Base-by-base conservation (phyloP, 23 red algal genomes). In the Gracilaria vermiculophylla region DNA sequence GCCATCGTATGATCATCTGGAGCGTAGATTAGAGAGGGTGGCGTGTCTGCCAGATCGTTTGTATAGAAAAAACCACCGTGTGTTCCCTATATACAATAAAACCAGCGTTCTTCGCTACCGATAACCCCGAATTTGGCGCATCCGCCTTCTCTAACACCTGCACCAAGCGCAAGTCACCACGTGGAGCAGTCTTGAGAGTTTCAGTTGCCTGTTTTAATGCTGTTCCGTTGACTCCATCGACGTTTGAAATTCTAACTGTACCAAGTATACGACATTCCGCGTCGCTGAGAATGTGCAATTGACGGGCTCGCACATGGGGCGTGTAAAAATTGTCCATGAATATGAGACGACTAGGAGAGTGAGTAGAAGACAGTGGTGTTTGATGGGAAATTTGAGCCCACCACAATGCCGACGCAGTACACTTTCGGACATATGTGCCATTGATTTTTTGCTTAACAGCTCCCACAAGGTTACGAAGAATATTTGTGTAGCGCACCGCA, bases 321-420 rank as follows among this genome's bases (percentile, higher is more conserved):
- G 71, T 76, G 21, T 76, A 47, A 40, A 76, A 48, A 48, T 76
- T 49, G 20, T 76, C 39, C 48, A 53, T 76, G 7, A 76, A 35
- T 21, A 76, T 40, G 8, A 47, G 43, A n/a, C n/a, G n/a, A n/a
- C n/a, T n/a, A n/a, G n/a, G n/a, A n/a, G n/a, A n/a, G n/a, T n/a
- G n/a, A n/a, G n/a, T n/a, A n/a, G n/a, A n/a, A n/a, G 50, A 10
- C 50, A 35, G 28, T 49, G 47, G 8, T 48, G 13, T 29, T 27
- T 49, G 43, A 76, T 76, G 71, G n/a, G 71, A 32, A 5, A 76
- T 6, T 32, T 49, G 71, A 17, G 50, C 4, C 7, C 3, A 49
- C 34, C 34, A 76, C 14, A 76, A 27, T 49, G 34, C 36, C 8
- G 39, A 32, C 29, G 12, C 4, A 76, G 2, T 49, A 20, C 5